These are phyloP conservation scores for Papilionanthe hybrid DNA, from an alignment of 116 monocot species.

Conservation along the genomic window DNA sequence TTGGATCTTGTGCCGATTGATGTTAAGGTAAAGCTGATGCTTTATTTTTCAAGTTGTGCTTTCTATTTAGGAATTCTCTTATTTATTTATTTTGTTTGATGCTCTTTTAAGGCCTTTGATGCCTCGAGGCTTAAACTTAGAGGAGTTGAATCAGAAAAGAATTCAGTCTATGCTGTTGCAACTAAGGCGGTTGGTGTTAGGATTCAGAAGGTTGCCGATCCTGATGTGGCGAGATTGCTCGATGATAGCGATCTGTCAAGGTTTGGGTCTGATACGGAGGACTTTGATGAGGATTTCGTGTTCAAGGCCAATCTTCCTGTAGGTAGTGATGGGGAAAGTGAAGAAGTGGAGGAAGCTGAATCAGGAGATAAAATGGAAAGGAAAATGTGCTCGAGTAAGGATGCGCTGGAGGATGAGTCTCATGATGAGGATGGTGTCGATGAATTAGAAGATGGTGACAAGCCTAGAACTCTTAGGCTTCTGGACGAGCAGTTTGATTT, in stretches of 20 bases:
- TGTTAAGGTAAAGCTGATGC: slow-evolving; percentile 41
- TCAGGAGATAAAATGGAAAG: slow-evolving; percentile 7
- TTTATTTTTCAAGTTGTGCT: background rate
- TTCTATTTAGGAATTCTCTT: background rate
- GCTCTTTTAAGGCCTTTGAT: slow-evolving; percentile 61
- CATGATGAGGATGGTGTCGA: slow-evolving; percentile 8
- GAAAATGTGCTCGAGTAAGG: background rate
- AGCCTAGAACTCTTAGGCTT: slow-evolving; percentile 44
- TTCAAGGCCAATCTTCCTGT: slow-evolving; percentile 58
- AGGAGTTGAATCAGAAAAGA: slow-evolving; percentile 18
- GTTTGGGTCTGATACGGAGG: slow-evolving; percentile 87
- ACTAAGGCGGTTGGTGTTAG: slow-evolving; percentile 46
- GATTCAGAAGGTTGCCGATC: slow-evolving; percentile 62
- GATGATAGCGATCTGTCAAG: slow-evolving; percentile 73
- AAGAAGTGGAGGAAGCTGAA: slow-evolving; percentile 15
- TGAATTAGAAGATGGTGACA: slow-evolving; percentile 22
- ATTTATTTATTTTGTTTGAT: background rate
- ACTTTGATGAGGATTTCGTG: slow-evolving; percentile 96
- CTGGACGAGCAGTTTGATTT: slow-evolving; percentile 86
- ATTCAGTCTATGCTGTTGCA: slow-evolving; percentile 43
- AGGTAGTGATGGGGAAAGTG: slow-evolving; percentile 25
- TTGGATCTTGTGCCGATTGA: slow-evolving; percentile 63
- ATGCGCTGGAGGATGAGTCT: slow-evolving; percentile 12
- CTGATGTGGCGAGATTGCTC: slow-evolving; percentile 68
- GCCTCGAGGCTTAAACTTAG: slow-evolving; percentile 51